Evolutionary conservation across 1,284 basidiomycete species (phyloP).

Genomic region (Sporisorium exsertum): DNA sequence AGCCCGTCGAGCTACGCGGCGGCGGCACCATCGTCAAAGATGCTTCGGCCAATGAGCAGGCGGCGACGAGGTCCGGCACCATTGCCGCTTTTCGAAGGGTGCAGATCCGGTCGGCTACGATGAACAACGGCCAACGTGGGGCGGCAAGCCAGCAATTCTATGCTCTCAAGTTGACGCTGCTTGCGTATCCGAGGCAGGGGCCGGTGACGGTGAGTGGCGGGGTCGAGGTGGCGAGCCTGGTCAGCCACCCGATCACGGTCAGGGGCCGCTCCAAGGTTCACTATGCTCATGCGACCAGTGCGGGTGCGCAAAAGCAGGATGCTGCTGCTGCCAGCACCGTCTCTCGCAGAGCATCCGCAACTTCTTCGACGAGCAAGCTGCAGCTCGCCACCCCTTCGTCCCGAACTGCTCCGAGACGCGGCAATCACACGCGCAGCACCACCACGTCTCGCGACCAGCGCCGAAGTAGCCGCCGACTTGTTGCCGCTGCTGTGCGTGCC

Average conservation of each 20-base stretch:
- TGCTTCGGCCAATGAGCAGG: conserved; percentile 31
- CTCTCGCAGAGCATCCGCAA: neutral
- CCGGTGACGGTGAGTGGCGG: conserved; percentile 6
- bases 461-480: conserved; percentile 19
- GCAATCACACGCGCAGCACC: neutral
- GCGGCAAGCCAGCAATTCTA: conserved; percentile 49
- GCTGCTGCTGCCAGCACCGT: neutral
- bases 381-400: neutral
- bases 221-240: conserved; percentile 27
- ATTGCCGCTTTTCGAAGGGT: conserved; percentile 43
- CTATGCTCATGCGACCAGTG: conserved; percentile 15
- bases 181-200: conserved; percentile 18
- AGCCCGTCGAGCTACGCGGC: conserved; percentile 19
- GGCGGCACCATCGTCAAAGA: conserved; percentile 31
- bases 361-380: neutral
- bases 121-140: conserved; percentile 49
- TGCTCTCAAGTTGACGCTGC: conserved; percentile 45
- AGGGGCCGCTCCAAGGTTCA: conserved; percentile 48
- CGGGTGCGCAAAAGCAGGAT: neutral
- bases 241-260: conserved; percentile 46
- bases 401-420: neutral
- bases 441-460: neutral
- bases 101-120: conserved; percentile 51
- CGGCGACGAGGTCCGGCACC: conserved; percentile 10
- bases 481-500: neutral